A percentile compares a stretch with the other conserved stretches of the same genome.
Conservation (phyloP, 495 filamentous ascomycete genomes). For the Aspergillus olivimuriae region DNA sequence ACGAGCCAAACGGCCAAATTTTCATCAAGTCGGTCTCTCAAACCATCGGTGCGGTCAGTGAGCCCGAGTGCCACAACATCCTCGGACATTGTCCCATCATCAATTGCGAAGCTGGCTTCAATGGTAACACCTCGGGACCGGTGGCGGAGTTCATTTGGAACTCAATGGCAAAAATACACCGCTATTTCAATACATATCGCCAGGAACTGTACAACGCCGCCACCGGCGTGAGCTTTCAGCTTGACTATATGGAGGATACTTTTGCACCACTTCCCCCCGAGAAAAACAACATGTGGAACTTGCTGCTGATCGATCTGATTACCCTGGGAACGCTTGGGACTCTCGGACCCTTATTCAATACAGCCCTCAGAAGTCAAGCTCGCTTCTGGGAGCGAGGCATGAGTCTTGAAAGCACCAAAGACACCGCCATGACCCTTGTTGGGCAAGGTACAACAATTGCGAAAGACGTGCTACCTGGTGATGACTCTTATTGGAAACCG, state of each 20-base stretch:
- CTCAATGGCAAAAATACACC: constrained; percentile 21
- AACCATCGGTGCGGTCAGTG: neutral
- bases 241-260: constrained; percentile 18
- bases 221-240: constrained; percentile 1
- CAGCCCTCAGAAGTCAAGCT: too few species aligned
- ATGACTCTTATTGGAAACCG: neutral
- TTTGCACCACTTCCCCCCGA: constrained; percentile 24
- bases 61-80: too few species aligned
- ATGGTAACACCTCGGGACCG: constrained; percentile 11
- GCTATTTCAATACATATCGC: too few species aligned
- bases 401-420: neutral
- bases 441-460: constrained; percentile 2
- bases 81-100: constrained; percentile 1
- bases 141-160: constrained; percentile 24
- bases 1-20: neutral
- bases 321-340: too few species aligned
- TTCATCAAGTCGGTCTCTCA: constrained; percentile 1
- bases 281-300: constrained; percentile 14
- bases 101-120: constrained; percentile 1
- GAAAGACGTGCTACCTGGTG: neutral
- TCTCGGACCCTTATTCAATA: too few species aligned
- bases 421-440: neutral
- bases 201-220: constrained; percentile 1
- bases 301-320: constrained; percentile 19
- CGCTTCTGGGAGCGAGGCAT: neutral